Conservation (phyloP, 164 flowering plant species). For the Sextonia rubra region DNA sequence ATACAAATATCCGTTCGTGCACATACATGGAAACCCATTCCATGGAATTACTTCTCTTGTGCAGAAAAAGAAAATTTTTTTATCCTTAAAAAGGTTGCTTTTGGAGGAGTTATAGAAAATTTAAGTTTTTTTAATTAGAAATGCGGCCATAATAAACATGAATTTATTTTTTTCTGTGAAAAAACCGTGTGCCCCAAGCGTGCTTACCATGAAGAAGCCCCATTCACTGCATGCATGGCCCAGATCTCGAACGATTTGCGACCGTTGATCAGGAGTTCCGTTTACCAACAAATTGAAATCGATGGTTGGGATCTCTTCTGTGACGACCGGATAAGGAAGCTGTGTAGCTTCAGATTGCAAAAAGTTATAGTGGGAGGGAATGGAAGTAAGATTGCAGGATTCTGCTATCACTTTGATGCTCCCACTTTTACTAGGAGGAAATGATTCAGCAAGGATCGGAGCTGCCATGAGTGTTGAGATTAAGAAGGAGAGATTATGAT, state of each 20-base stretch:
- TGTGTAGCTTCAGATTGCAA: neutral
- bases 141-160: no score
- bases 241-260: slow-evolving; percentile 36
- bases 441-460: neutral
- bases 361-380: slow-evolving; percentile 27
- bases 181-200: no score
- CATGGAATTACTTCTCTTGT: no score
- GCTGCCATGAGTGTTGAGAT: no score
- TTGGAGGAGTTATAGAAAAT: no score
- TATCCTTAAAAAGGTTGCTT: no score
- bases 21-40: no score
- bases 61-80: no score
- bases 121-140: no score
- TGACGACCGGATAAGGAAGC: neutral
- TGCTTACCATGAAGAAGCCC: slow-evolving; percentile 84
- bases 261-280: slow-evolving; percentile 35
- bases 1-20: no score
- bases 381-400: slow-evolving; percentile 18
- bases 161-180: no score
- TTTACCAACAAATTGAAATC: slow-evolving; percentile 38
- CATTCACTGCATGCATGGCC: slow-evolving; percentile 58
- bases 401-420: slow-evolving; percentile 23
- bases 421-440: neutral
- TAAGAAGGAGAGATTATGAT: no score
- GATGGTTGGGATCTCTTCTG: slow-evolving; percentile 27